phyloP scores from a whole-genome alignment of 73 alveolate genomes.

The Blepharisma stoltei region DNA sequence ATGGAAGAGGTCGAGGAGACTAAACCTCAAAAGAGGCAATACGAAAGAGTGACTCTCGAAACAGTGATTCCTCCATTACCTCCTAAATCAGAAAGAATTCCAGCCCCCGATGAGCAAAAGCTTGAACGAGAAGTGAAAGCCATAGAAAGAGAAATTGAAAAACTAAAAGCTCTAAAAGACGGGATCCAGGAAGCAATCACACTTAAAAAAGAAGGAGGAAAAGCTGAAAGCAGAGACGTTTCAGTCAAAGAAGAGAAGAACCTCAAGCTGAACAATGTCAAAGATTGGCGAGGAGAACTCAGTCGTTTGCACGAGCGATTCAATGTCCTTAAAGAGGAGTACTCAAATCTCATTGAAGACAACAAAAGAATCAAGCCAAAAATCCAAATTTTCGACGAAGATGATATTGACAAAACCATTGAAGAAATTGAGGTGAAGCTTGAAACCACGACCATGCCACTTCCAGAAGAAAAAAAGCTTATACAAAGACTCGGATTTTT shows the following conservation, averaged over 20 bases:
- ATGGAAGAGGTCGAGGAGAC: too few species aligned
- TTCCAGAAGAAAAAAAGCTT: conserved; percentile 24
- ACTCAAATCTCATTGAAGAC: neutral
- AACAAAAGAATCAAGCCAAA: conserved; percentile 5
- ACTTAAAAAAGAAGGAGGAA: conserved; percentile 28
- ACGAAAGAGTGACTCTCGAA: conserved; percentile 22
- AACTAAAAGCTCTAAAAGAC: neutral
- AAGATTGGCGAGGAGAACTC: neutral
- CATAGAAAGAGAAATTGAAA: neutral
- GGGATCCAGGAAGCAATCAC: neutral
- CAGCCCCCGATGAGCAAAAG: conserved; percentile 6
- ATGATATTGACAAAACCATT: conserved; percentile 9
- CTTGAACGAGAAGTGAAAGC: neutral
- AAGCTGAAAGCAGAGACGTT: neutral
- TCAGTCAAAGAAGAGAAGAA: neutral
- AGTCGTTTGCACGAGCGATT: neutral
- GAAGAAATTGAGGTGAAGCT: neutral
- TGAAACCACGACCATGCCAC: conserved; percentile 24
- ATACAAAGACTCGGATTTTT: neutral
- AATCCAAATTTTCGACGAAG: neutral
- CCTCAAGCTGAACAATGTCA: neutral
- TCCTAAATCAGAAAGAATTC: neutral
- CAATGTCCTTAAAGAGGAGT: neutral
- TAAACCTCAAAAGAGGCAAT: neutral
- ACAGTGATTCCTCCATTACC: conserved; percentile 26